Evolutionary conservation across 1,139 yeast genomes (phyloP).

Genomic region (Debaryomyces coudertii): DNA sequence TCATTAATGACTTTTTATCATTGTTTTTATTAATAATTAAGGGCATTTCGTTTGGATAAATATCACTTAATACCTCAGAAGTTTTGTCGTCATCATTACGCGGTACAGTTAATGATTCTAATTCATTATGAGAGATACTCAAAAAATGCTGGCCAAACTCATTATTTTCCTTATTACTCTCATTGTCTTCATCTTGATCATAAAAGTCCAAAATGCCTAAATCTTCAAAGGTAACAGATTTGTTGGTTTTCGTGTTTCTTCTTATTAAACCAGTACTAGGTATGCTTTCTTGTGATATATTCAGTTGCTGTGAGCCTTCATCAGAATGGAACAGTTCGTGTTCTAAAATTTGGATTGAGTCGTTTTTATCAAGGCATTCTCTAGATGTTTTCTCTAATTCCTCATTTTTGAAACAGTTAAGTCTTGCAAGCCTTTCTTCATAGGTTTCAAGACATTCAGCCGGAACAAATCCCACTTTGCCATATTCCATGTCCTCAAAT

Average conservation of each 20-base stretch:
- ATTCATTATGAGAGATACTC: conserved; percentile 27
- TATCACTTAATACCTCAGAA: conserved; percentile 49
- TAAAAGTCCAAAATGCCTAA: conserved; percentile 34
- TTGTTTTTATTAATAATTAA: conserved; percentile 36
- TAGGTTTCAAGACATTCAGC: conserved; percentile 95
- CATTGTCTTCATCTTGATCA: conserved; percentile 20
- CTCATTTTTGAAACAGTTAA: conserved; percentile 91
- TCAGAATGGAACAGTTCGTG: background rate
- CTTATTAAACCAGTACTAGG: conserved; percentile 8
- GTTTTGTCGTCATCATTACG: conserved; percentile 29
- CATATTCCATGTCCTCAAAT: conserved; percentile 51
- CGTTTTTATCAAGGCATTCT: conserved; percentile 16
- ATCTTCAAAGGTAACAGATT: conserved; percentile 47
- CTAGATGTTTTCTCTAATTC: conserved; percentile 53
- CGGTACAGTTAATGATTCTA: conserved; percentile 14
- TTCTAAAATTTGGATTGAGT: background rate
- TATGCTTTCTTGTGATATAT: conserved; percentile 11
- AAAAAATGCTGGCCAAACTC: conserved; percentile 27
- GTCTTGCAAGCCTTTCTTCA: conserved; percentile 85
- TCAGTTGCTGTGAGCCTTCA: background rate
- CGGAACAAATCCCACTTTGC: conserved; percentile 88
- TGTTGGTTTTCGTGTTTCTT: conserved; percentile 34
- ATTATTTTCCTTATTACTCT: conserved; percentile 19
- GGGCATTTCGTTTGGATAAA: conserved; percentile 42
- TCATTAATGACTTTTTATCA: background rate